Evolutionary conservation across 257 asterid species (phyloP).

Genomic region (Gynochthodes officinalis): DNA sequence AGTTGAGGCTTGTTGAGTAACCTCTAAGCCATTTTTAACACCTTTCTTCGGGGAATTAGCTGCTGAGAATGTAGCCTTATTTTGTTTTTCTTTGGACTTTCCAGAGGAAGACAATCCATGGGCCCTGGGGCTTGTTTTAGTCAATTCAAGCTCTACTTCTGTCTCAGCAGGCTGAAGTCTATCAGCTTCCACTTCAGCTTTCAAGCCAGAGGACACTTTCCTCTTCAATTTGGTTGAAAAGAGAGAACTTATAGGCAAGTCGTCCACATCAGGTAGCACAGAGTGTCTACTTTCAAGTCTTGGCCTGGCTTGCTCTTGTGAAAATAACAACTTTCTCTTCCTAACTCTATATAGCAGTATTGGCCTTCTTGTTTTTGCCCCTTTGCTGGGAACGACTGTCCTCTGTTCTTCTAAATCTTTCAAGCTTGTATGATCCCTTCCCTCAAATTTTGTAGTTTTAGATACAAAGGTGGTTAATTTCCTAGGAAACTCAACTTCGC

Average conservation of each 20-base stretch:
- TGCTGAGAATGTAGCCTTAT: background rate
- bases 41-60: conserved; percentile 8
- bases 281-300: conserved; percentile 9
- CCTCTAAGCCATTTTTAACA: background rate
- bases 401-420: conserved; percentile 4
- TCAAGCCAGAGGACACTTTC: background rate
- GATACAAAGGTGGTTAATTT: conserved; percentile 4
- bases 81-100: background rate
- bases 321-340: background rate
- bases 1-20: conserved; percentile 11
- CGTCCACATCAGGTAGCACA: conserved; percentile 5
- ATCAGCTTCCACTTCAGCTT: background rate
- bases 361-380: background rate
- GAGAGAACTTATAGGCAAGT: conserved; percentile 4
- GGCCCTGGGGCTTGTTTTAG: background rate
- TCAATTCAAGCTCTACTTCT: background rate
- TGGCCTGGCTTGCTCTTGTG: background rate
- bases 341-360: background rate
- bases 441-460: conserved; percentile 9
- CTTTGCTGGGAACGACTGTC: background rate
- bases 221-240: background rate
- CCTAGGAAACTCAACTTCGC: conserved; percentile 24
- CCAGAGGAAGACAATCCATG: background rate
- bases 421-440: conserved; percentile 6
- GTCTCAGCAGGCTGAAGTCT: background rate